Evolutionary conservation across 208 protist species (phyloP).

Genomic region (Leishmania turanica): DNA sequence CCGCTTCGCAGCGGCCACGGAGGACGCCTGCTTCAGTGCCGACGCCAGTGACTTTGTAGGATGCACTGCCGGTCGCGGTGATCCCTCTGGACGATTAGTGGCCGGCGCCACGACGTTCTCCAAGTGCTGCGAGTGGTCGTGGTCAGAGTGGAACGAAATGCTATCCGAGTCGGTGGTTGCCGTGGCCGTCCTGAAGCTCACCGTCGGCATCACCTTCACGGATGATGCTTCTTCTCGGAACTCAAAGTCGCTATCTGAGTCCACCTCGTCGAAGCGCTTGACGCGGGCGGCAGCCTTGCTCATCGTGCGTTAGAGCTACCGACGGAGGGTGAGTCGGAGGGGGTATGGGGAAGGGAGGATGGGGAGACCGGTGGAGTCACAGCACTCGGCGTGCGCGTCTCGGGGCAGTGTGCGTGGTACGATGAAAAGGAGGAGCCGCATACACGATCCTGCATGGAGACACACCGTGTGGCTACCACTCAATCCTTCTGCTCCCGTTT

Average conservation of each 20-base stretch:
- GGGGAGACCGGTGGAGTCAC: neutral
- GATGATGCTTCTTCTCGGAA: constrained; percentile 14
- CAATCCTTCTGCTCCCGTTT: neutral
- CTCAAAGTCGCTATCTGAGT: constrained; percentile 52
- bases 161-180: constrained; percentile 24
- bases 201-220: constrained; percentile 20
- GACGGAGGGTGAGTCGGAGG: neutral
- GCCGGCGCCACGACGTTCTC: constrained; percentile 3
- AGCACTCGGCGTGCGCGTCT: neutral
- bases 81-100: neutral
- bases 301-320: neutral
- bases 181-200: constrained; percentile 37
- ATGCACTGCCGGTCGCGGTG: neutral
- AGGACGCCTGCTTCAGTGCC: constrained; percentile 11
- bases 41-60: neutral
- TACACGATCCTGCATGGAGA: neutral
- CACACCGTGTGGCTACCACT: neutral
- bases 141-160: constrained; percentile 23
- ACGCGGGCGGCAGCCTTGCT: constrained; percentile 6
- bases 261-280: constrained; percentile 46
- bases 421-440: neutral
- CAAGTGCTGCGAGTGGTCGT: constrained; percentile 23
- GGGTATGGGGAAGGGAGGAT: neutral
- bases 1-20: neutral
- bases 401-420: neutral